Base-by-base conservation (phyloP, 2,329 filamentous ascomycete genomes). In the Fusarium sp. region DNA sequence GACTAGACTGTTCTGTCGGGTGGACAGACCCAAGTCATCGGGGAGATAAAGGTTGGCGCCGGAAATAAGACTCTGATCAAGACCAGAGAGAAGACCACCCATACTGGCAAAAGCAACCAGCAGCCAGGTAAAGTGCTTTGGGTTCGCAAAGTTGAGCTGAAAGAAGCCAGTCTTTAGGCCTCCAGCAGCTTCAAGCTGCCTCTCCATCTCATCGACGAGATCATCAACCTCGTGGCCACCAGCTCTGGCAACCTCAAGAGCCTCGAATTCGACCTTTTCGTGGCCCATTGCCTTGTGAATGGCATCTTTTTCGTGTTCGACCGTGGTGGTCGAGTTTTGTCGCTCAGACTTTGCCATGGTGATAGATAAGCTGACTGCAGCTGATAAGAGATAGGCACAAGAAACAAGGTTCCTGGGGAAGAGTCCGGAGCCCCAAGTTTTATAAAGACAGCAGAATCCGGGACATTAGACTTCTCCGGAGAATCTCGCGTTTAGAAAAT, bases 71-170 rank as follows among this genome's bases (percentile, higher is more conserved):
- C 90, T 92, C 82, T 94, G 92, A 78, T 94, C 92, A 22, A 94
- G 86, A 69, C 92, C 92, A 2, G 91, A 93, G 1, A 94, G 87
- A 25, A 94, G 84, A 79, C 92, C 92, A 59, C 92, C 92, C 90
- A 94, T 93, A 17, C 90, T 92, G n/a, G 92, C 92, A 75, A 94
- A 94, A 1, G 87, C 90, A 52, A 93, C 91, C 15, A 93, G 86
- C 17, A 92, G 82, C 85, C 88, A 92, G 30, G 92, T 94, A 80
- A 93, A 94, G 65, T 82, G 78, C 77, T 90, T 88, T 0, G 91
- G 90, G 79, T 93, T 87, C 60, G 69, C 59, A 22, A 93, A 90
- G 38, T 88, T 82, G 50, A 92, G 71, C 45, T 91, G 84, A 77
- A 90, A 90, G 70, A 86, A 84, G 43, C 84, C 81, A 30, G 78